These are phyloP conservation scores for Monosporascus ibericus DNA, from an alignment of 2,329 filamentous ascomycete genomes.

Conservation along the genomic window DNA sequence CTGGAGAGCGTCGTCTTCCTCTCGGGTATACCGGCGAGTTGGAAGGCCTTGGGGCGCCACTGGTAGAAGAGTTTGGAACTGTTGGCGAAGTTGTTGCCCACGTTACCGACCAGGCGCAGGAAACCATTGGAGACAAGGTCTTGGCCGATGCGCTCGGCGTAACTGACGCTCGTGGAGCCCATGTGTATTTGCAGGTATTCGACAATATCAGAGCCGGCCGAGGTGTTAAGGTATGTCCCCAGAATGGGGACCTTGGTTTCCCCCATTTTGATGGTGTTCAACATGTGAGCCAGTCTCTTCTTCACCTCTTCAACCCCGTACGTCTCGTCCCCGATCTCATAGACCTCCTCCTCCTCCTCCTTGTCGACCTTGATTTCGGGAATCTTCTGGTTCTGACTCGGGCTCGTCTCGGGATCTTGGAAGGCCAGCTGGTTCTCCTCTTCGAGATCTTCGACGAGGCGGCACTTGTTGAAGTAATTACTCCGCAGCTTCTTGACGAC, in stretches of 20 bases:
- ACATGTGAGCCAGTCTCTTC: constrained; percentile 79
- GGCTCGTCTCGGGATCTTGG: constrained; percentile 73
- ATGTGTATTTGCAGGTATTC: constrained; percentile 91
- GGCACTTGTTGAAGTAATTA: constrained; percentile 98
- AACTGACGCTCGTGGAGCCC: constrained; percentile 75
- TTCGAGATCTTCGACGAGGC: constrained; percentile 90
- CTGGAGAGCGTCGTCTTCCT: constrained; percentile 71
- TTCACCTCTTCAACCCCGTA: constrained; percentile 85
- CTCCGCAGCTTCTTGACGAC: constrained; percentile 86
- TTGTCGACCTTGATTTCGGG: constrained; percentile 83
- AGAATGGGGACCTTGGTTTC: constrained; percentile 95
- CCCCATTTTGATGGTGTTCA: constrained; percentile 78
- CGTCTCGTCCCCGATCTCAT: constrained; percentile 85
- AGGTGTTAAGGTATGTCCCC: constrained; percentile 90
- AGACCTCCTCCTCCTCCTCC: constrained; percentile 58
- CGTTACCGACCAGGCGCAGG: constrained; percentile 84
- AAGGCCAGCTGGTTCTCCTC: constrained; percentile 99
- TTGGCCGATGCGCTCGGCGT: constrained; percentile 91
- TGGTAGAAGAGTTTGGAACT: constrained; percentile 97
- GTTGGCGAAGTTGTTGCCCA: constrained; percentile 93
- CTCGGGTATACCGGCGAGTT: constrained; percentile 79
- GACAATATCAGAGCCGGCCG: constrained; percentile 85
- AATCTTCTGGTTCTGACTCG: constrained; percentile 50
- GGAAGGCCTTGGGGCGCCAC: constrained; percentile 89
- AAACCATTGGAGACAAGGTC: constrained; percentile 84